Conservation (phyloP, 1,139 yeast species). For the Yamadazyma triangularis region DNA sequence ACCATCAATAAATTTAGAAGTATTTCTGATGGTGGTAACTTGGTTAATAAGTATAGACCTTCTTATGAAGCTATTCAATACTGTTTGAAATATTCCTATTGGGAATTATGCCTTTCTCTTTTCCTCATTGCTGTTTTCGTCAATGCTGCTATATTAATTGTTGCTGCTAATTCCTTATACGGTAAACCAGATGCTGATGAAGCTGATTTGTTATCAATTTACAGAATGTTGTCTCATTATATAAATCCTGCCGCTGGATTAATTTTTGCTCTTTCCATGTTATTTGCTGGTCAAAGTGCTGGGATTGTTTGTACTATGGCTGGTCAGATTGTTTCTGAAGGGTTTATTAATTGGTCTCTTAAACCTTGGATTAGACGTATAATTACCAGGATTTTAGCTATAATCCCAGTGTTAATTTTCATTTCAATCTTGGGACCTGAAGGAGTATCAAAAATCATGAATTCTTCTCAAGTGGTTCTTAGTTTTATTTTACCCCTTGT, state of each 20-base stretch:
- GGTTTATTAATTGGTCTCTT: conserved; percentile 71
- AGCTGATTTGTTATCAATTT: conserved; percentile 74
- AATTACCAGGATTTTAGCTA: conserved; percentile 67
- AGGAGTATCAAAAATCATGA: conserved; percentile 65
- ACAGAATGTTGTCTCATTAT: conserved; percentile 54
- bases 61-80: conserved; percentile 63
- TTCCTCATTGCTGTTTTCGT: conserved; percentile 73
- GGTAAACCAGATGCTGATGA: conserved; percentile 59
- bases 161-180: conserved; percentile 65
- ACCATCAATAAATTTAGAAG: conserved; percentile 25
- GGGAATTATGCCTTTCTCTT: conserved; percentile 60
- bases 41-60: conserved; percentile 49
- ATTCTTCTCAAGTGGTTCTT: conserved; percentile 70
- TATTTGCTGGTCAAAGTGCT: conserved; percentile 77
- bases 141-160: conserved; percentile 68
- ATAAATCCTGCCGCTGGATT: conserved; percentile 70
- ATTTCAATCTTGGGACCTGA: conserved; percentile 63
- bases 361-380: conserved; percentile 73
- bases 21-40: conserved; percentile 33
- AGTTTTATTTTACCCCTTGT: conserved; percentile 69
- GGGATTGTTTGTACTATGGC: conserved; percentile 86
- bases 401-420: conserved; percentile 64
- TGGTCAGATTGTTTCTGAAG: conserved; percentile 82
- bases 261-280: conserved; percentile 66
- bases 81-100: conserved; percentile 59